A percentile compares a stretch with the other conserved stretches of the same genome.
These are phyloP conservation scores for Neospermospora avenae DNA, from an alignment of 2,329 filamentous ascomycete genomes.

Conservation along the genomic window DNA sequence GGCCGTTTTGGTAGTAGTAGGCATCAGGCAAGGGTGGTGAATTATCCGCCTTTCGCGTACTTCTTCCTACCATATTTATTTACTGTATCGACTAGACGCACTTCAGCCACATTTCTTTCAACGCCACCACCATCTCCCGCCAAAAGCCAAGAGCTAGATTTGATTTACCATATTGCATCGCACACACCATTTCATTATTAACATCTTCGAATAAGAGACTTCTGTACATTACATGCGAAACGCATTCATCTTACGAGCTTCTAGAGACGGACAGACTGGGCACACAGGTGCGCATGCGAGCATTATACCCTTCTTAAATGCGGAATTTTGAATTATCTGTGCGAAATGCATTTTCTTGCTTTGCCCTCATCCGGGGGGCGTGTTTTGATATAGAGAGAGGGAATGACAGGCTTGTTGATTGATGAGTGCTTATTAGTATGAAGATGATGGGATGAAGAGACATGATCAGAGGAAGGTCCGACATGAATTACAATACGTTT, in stretches of 20 bases:
- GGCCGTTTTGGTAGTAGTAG: conserved; percentile 19
- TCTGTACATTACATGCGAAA: conserved; percentile 3
- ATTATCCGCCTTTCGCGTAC: not conserved
- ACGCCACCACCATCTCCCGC: not conserved
- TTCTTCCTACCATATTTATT: too few species aligned
- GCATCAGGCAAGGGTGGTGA: conserved; percentile 18
- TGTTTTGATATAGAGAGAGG: conserved; percentile 2
- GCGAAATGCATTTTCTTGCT: not conserved
- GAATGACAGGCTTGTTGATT: not conserved
- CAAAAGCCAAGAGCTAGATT: not conserved
- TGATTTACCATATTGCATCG: not conserved
- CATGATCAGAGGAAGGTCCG: too few species aligned
- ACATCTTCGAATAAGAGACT: not conserved
- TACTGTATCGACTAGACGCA: too few species aligned
- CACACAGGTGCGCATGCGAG: not conserved
- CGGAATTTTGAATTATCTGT: not conserved
- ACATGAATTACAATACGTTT: too few species aligned
- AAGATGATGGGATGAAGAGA: not conserved
- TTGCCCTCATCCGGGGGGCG: not conserved
- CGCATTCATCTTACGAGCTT: too few species aligned
- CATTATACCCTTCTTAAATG: conserved; percentile 16
- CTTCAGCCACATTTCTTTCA: too few species aligned
- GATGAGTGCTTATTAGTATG: not conserved
- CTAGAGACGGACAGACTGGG: not conserved
- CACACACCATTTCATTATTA: not conserved